These are phyloP conservation scores for Komagataella phaffii DNA, from an alignment of 805 yeast species.

Conservation along the genomic window DNA sequence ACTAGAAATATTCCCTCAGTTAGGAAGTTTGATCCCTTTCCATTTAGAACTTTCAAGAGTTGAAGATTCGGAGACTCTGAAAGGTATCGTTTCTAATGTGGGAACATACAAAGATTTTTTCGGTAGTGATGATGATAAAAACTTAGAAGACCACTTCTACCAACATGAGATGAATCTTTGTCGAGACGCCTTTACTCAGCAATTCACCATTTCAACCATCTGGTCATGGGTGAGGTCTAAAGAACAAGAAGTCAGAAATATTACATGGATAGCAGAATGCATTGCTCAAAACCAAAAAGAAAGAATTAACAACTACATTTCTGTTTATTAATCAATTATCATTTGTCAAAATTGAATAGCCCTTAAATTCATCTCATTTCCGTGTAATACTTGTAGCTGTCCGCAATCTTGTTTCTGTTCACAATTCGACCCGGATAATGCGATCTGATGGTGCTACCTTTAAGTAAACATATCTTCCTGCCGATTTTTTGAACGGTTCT, in stretches of 20 bases:
- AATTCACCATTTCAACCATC: constrained; percentile 76
- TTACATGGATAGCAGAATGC: constrained; percentile 99
- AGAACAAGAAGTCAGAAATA: constrained; percentile 93
- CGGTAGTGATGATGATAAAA: constrained; percentile 34
- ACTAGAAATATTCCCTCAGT: constrained; percentile 56
- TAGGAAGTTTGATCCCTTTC: constrained; percentile 73
- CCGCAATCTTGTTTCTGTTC: constrained; percentile 3
- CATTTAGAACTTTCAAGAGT: constrained; percentile 55
- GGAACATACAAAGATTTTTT: constrained; percentile 54
- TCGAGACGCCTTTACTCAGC: constrained; percentile 91
- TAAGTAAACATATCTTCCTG: constrained; percentile 43
- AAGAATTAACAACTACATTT: constrained; percentile 79
- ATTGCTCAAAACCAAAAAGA: constrained; percentile 97
- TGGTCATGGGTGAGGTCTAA: constrained; percentile 96
- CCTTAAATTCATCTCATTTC: neutral
- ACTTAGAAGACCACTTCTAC: constrained; percentile 90
- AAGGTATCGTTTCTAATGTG: constrained; percentile 45
- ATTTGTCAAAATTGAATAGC: neutral
- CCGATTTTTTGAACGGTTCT: constrained; percentile 34
- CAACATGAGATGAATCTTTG: constrained; percentile 85
- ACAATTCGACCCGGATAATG: constrained; percentile 44
- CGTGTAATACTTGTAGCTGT: neutral
- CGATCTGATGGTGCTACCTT: constrained; percentile 33
- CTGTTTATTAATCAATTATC: constrained; percentile 45
- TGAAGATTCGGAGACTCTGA: constrained; percentile 80